phyloP scores from a whole-genome alignment of 495 filamentous ascomycete species.

The Hypomontagnella monticulosa region DNA sequence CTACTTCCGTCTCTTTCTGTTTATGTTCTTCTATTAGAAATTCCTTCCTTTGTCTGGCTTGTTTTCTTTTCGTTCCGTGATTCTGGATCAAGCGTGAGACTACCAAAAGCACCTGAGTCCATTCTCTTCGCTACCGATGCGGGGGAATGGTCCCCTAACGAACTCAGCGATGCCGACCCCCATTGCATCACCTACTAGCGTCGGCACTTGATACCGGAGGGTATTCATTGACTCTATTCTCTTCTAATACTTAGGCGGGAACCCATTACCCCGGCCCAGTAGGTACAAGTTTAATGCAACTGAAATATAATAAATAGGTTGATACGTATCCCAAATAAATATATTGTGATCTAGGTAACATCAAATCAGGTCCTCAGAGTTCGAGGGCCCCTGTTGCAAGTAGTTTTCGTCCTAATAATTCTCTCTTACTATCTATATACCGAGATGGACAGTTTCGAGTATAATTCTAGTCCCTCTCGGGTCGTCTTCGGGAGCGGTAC shows the following conservation, averaged over 20 bases:
- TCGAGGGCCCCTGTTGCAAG: too few species aligned
- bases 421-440: background rate
- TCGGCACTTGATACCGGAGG: slow-evolving; percentile 37
- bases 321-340: background rate
- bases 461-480: slow-evolving; percentile 66
- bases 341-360: too few species aligned
- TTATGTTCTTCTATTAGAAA: too few species aligned
- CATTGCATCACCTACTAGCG: slow-evolving; percentile 18
- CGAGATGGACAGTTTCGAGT: slow-evolving; percentile 70
- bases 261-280: slow-evolving; percentile 20
- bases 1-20: too few species aligned
- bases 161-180: slow-evolving; percentile 27
- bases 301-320: slow-evolving; percentile 4
- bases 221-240: background rate
- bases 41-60: too few species aligned
- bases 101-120: background rate
- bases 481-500: slow-evolving; percentile 72
- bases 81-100: too few species aligned
- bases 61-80: too few species aligned
- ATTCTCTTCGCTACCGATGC: slow-evolving; percentile 28
- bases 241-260: slow-evolving; percentile 1
- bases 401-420: background rate
- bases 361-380: too few species aligned
- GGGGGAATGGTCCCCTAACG: slow-evolving; percentile 22
- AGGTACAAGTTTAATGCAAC: background rate